phyloP scores from a whole-genome alignment of 2,329 filamentous ascomycete genomes.

The Rosellinia necatrix region DNA sequence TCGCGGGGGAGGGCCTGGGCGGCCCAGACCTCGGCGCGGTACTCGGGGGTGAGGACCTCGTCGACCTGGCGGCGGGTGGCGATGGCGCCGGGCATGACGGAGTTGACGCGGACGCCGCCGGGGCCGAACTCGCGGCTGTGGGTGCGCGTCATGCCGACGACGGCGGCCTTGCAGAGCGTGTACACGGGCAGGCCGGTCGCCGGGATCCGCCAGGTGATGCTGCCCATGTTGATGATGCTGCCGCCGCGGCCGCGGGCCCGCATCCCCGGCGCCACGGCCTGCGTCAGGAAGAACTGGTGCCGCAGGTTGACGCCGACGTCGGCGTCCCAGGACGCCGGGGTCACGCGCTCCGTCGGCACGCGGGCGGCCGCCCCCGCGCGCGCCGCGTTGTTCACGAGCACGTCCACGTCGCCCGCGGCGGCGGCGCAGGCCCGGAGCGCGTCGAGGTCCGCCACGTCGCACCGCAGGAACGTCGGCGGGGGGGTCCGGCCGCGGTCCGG shows the following conservation, averaged over 20 bases:
- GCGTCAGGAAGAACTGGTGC: slow-evolving; percentile 50
- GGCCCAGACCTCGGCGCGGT: slow-evolving; percentile 42
- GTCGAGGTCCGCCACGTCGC: slow-evolving; percentile 48
- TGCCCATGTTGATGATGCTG: slow-evolving; percentile 49
- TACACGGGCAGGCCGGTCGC: slow-evolving; percentile 42
- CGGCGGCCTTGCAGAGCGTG: slow-evolving; percentile 45
- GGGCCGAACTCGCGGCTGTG: slow-evolving; percentile 45
- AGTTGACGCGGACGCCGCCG: slow-evolving; percentile 50
- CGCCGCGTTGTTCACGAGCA: slow-evolving; percentile 47
- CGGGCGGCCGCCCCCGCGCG: slow-evolving; percentile 34
- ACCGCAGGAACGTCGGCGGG: slow-evolving; percentile 46
- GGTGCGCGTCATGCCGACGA: slow-evolving; percentile 46
- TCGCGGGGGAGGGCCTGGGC: slow-evolving; percentile 50
- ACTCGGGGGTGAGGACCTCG: slow-evolving; percentile 50
- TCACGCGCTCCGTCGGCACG: slow-evolving; percentile 43
- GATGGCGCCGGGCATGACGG: slow-evolving; percentile 54
- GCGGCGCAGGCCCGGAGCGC: slow-evolving; percentile 42
- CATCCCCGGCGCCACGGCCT: slow-evolving; percentile 45
- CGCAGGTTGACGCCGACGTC: slow-evolving; percentile 52
- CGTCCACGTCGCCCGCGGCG: slow-evolving; percentile 39
- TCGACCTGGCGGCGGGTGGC: slow-evolving; percentile 51
- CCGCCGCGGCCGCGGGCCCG: slow-evolving; percentile 35
- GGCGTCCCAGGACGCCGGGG: slow-evolving; percentile 47
- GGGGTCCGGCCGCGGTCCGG: slow-evolving; percentile 2
- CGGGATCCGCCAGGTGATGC: slow-evolving; percentile 46